Evolutionary conservation across 495 filamentous ascomycete genomes (phyloP).

Genomic region (Massariosphaeria phaeospora): DNA sequence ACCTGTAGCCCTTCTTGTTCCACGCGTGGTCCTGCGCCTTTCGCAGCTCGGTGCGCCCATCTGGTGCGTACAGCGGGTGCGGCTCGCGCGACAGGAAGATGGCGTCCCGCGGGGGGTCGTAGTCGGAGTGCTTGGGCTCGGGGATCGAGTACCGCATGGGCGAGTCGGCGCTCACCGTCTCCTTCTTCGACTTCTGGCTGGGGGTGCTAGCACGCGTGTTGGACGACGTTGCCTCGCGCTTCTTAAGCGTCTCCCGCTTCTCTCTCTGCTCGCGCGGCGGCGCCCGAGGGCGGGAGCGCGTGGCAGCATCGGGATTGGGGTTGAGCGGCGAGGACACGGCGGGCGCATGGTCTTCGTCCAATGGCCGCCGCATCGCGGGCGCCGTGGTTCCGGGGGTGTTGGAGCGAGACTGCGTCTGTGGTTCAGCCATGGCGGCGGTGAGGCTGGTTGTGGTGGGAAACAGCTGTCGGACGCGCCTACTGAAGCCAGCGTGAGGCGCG

Average conservation of each 20-base stretch:
- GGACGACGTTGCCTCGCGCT: slow-evolving; percentile 39
- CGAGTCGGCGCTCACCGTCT: slow-evolving; percentile 28
- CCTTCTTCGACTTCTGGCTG: slow-evolving; percentile 33
- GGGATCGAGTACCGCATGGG: slow-evolving; percentile 42
- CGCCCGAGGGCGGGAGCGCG: slow-evolving; percentile 31
- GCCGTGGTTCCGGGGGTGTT: slow-evolving; percentile 26
- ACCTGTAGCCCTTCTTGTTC: slow-evolving; percentile 88
- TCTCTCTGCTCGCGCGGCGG: slow-evolving; percentile 42
- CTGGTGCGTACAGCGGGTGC: slow-evolving; percentile 37
- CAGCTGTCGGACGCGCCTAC: too few species aligned
- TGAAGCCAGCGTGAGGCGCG: too few species aligned
- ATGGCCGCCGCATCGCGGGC: slow-evolving; percentile 22
- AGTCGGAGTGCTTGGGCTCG: slow-evolving; percentile 37
- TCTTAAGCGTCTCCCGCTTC: slow-evolving; percentile 44
- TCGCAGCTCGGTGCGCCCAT: slow-evolving; percentile 37
- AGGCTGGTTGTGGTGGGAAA: too few species aligned
- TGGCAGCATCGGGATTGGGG: slow-evolving; percentile 31
- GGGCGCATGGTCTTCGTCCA: slow-evolving; percentile 40
- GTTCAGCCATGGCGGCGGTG: slow-evolving; percentile 27
- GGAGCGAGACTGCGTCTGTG: slow-evolving; percentile 24
- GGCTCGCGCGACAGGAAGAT: slow-evolving; percentile 42
- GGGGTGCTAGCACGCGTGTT: slow-evolving; percentile 32
- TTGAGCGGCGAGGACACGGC: slow-evolving; percentile 41
- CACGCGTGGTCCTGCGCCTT: slow-evolving; percentile 53
- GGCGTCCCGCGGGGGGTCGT: slow-evolving; percentile 39